Base-by-base conservation (phyloP, 352 stramenopile species). In the Globisporangium barbulae region DNA sequence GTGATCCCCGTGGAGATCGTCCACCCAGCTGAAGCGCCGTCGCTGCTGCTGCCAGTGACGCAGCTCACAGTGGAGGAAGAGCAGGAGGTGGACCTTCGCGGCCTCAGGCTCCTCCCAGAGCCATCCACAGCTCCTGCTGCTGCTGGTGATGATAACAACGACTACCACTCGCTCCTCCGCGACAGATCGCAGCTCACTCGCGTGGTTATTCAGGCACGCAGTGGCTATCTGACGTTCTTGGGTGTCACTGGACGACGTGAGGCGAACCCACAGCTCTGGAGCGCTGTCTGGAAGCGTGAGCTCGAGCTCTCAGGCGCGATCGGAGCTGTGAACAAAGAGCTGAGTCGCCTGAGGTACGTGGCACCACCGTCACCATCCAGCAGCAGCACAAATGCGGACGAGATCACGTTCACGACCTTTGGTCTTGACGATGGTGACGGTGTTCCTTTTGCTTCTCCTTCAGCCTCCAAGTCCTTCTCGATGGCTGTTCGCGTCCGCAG, bases 1-100 rank as follows among this genome's bases (percentile, higher is more conserved):
- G 17, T 58, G 37, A 42, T 66, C 2, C 50, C 58, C 8, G 59
- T 70, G n/a, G 42, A 65, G 39, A 52, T 70, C 33, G n/a, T 59
- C 31, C 7, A 5, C 2, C 19, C 42, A 12, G 21, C 31, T n/a
- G 52, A 53, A 30, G 50, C 58, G 1, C 64, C 58, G 13, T 35
- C n/a, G 17, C 35, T 70, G 31, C 22, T 57, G 33, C 33, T 70
- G 35, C 45, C 58, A 30, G 25, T 55, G 28, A 39, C 50, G 8
- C 45, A 28, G 3, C 7, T 70, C 52, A n/a, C 22, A 3, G 64
- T 15, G 15, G 35, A 30, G 0, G 58, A 70, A 45, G 41, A 25
- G 2, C 37, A 69, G 21, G 52, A 48, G 6, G 13, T 65, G 33
- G 44, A 39, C 12, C 50, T 70, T n/a, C 58, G 59, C 13, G 64